phyloP scores from a whole-genome alignment of 306 rosid species.

The Sphenostylis stenocarpa region DNA sequence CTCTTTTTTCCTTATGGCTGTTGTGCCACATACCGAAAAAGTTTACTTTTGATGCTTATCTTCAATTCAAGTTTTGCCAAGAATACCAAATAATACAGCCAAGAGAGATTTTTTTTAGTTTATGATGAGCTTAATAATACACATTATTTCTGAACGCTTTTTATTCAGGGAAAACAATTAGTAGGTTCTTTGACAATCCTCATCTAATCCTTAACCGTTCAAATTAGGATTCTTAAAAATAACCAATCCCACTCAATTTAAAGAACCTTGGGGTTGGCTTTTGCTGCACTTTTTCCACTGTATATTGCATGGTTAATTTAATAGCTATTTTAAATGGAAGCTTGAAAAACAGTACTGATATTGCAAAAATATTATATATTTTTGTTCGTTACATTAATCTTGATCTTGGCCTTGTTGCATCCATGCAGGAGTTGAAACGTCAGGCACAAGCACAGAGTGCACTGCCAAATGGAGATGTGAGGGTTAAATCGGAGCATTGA shows the following conservation, averaged over 20 bases:
- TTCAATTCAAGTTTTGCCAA: not conserved
- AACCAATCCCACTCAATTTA: not conserved
- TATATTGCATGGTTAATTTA: not conserved
- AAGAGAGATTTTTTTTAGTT: not conserved
- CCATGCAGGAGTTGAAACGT: constrained; percentile 75
- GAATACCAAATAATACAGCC: not conserved
- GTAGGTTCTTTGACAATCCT: not conserved
- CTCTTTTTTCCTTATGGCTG: not conserved
- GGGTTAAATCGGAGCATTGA: constrained; percentile 70
- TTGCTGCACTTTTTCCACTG: not conserved
- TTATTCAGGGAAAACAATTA: not conserved
- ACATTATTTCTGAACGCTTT: not conserved
- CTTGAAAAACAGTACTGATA: not conserved
- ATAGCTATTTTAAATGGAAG: not conserved
- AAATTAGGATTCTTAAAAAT: not conserved
- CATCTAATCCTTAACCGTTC: not conserved
- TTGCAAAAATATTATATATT: not conserved
- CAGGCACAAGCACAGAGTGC: constrained; percentile 71
- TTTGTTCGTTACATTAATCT: not conserved
- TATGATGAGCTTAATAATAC: not conserved
- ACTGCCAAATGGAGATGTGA: constrained; percentile 82
- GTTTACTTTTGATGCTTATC: not conserved
- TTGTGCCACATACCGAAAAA: not conserved
- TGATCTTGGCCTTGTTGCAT: constrained; percentile 23
- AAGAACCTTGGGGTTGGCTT: not conserved